Conservation (phyloP, 2,329 filamentous ascomycete species). For the Cyphellophora attinorum region DNA sequence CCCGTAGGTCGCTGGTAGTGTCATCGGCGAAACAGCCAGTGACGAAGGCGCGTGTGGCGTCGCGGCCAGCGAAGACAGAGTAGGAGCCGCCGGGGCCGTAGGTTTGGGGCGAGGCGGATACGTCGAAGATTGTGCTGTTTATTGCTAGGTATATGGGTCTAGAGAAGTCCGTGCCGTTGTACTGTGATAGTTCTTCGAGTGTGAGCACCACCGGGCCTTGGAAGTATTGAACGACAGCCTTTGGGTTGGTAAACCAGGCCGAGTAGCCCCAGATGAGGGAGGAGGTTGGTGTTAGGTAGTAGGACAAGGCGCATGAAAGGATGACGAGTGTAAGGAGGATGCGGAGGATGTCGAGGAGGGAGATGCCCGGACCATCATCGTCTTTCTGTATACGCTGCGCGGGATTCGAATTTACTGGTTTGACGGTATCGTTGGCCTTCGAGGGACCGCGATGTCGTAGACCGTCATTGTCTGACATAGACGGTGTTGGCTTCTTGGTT, state of each 20-base stretch:
- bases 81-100: conserved; percentile 84
- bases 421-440: too few relatives aligned
- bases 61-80: conserved; percentile 73
- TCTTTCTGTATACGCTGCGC: background rate
- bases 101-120: conserved; percentile 42
- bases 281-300: conserved; percentile 63
- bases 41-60: conserved; percentile 80
- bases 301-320: conserved; percentile 61
- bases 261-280: conserved; percentile 60
- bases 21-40: conserved; percentile 90
- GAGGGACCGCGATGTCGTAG: too few relatives aligned
- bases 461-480: too few relatives aligned
- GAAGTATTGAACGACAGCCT: conserved; percentile 51
- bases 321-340: conserved; percentile 58
- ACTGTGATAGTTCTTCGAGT: conserved; percentile 60
- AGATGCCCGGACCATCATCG: background rate
- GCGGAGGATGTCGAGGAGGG: conserved; percentile 54
- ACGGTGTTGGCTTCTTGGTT: too few relatives aligned
- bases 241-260: conserved; percentile 52
- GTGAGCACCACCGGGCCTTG: conserved; percentile 60
- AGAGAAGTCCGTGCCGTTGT: conserved; percentile 65
- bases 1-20: conserved; percentile 71
- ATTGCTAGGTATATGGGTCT: conserved; percentile 85
- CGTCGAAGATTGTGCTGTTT: conserved; percentile 58
- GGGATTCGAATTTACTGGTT: too few relatives aligned